Evolutionary conservation across 371 early-diverging fungal genomes (phyloP).

Genomic region (Zopfochytrium polystomum): DNA sequence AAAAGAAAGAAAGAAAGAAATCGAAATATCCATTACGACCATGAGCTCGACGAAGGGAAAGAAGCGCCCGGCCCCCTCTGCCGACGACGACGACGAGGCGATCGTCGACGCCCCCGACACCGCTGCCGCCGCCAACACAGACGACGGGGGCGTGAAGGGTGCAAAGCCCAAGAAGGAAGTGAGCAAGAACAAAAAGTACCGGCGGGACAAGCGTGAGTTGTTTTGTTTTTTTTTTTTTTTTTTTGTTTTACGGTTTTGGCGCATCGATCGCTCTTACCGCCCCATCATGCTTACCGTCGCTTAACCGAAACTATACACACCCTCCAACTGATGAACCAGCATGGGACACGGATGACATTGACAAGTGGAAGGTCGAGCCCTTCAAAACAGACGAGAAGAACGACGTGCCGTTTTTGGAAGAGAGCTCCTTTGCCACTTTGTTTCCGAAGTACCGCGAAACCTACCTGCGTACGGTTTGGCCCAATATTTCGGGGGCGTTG

Average conservation of each 20-base stretch:
- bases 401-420: slow-evolving; percentile 84
- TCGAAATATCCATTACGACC: too few relatives aligned
- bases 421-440: slow-evolving; percentile 94
- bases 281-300: neutral
- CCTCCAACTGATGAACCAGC: slow-evolving; percentile 44
- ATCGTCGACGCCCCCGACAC: too few relatives aligned
- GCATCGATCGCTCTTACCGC: neutral
- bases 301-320: too few relatives aligned
- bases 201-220: slow-evolving; percentile 59
- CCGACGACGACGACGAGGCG: too few relatives aligned
- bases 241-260: neutral
- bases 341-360: slow-evolving; percentile 93
- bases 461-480: slow-evolving; percentile 93
- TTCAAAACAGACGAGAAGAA: slow-evolving; percentile 78
- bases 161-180: too few relatives aligned
- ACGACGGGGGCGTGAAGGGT: too few relatives aligned
- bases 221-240: too few relatives aligned
- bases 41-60: too few relatives aligned
- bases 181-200: slow-evolving; percentile 53
- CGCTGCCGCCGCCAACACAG: too few relatives aligned
- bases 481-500: slow-evolving; percentile 85
- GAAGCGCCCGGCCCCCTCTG: too few relatives aligned
- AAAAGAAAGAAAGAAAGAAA: too few relatives aligned
- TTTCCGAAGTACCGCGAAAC: slow-evolving; percentile 98
- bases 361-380: slow-evolving; percentile 91